phyloP scores from a whole-genome alignment of 2,329 filamentous ascomycete species.

The Thielaviopsis musarum region DNA sequence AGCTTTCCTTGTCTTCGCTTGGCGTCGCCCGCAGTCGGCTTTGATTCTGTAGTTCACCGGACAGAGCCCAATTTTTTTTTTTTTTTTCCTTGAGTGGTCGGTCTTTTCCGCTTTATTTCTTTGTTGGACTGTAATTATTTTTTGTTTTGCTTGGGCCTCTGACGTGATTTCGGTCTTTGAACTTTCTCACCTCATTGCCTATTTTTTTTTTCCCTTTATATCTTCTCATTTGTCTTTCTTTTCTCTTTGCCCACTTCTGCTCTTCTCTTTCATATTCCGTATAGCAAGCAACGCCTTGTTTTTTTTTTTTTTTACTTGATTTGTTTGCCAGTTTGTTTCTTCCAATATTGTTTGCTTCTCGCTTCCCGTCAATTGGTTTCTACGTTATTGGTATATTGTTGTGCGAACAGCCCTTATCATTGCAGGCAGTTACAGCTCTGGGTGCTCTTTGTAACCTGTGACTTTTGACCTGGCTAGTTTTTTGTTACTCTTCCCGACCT shows the following conservation, averaged over 20 bases:
- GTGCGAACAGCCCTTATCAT: too few species aligned
- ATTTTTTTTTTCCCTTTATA: not conserved
- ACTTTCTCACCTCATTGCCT: not conserved
- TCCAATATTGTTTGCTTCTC: too few species aligned
- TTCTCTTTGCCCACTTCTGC: not conserved
- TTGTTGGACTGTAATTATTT: not conserved
- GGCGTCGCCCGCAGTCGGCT: constrained; percentile 7
- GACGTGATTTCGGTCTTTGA: not conserved
- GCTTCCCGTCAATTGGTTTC: too few species aligned
- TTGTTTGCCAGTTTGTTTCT: too few species aligned
- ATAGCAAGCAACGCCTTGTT: too few species aligned
- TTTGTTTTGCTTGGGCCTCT: not conserved
- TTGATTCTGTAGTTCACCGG: not conserved
- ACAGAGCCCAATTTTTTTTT: not conserved
- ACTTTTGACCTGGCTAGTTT: too few species aligned
- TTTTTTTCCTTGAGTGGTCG: not conserved
- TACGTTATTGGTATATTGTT: too few species aligned
- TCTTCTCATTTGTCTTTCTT: not conserved
- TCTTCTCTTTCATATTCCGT: too few species aligned
- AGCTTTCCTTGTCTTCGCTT: not conserved
- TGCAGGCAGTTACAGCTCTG: too few species aligned
- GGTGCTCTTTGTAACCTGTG: too few species aligned
- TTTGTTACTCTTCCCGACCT: not conserved
- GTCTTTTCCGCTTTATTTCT: not conserved
- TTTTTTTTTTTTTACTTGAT: too few species aligned